Percentiles rank a stretch among this genome's conserved stretches.
phyloP scores from a whole-genome alignment of 805 yeast species.

The Brettanomyces anomalus region DNA sequence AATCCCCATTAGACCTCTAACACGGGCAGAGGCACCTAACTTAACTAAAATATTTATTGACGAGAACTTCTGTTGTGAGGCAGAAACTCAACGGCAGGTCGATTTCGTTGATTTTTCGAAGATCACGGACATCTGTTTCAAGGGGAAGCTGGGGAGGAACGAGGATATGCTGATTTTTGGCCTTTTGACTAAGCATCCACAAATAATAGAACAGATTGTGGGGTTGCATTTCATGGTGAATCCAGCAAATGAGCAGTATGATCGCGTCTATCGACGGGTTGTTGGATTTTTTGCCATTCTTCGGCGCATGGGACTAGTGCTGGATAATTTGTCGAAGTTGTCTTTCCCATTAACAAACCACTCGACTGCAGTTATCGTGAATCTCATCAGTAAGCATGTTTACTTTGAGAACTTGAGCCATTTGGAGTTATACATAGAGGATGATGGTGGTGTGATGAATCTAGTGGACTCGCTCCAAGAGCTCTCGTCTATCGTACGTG shows the following conservation, averaged over 20 bases:
- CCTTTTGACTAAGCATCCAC: slow-evolving; percentile 21
- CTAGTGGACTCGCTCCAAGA: slow-evolving; percentile 22
- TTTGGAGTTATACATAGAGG: slow-evolving; percentile 22
- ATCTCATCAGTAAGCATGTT: slow-evolving; percentile 21
- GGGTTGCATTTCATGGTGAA: slow-evolving; percentile 21
- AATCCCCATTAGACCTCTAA: slow-evolving; percentile 16
- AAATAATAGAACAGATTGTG: slow-evolving; percentile 14
- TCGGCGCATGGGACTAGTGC: slow-evolving; percentile 20
- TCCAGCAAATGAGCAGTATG: slow-evolving; percentile 13
- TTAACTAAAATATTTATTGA: slow-evolving; percentile 18
- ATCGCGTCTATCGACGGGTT: slow-evolving; percentile 22
- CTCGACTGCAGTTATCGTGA: slow-evolving; percentile 22
- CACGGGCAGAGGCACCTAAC: slow-evolving; percentile 18
- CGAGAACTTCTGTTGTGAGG: slow-evolving; percentile 19
- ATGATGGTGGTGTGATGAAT: slow-evolving; percentile 21
- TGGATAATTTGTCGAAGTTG: slow-evolving; percentile 17
- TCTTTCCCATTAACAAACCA: slow-evolving; percentile 25
- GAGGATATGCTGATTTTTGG: slow-evolving; percentile 26
- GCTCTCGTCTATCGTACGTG: slow-evolving; percentile 15
- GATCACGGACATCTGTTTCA: slow-evolving; percentile 14
- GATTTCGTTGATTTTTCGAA: slow-evolving; percentile 16
- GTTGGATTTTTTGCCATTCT: slow-evolving; percentile 27
- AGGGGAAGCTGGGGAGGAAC: slow-evolving; percentile 22
- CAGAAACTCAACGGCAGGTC: slow-evolving; percentile 17
- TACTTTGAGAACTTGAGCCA: slow-evolving; percentile 22